A percentile compares a stretch with the other conserved stretches of the same genome.
phyloP scores from a whole-genome alignment of 2,329 filamentous ascomycete species.

The Xylaria sp. region DNA sequence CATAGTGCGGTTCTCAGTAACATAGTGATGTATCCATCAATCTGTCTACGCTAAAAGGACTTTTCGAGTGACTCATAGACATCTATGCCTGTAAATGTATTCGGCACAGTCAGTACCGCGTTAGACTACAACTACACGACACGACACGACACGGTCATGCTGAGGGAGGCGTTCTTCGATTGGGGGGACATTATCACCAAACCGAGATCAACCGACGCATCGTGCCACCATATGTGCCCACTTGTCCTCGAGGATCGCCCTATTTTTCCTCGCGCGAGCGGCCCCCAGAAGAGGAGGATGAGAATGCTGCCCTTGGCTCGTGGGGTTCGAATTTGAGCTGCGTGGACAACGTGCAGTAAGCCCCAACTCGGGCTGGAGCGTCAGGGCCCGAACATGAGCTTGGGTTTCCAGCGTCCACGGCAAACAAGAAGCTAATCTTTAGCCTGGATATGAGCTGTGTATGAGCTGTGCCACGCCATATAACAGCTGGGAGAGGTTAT shows the following conservation, averaged over 20 bases:
- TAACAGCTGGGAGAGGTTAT: background rate
- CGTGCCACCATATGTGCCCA: slow-evolving; percentile 35
- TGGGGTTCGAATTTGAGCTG: slow-evolving; percentile 40
- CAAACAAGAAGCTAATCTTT: background rate
- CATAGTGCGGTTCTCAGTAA: too few relatives aligned
- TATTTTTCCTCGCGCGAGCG: slow-evolving; percentile 24
- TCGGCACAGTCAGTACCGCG: background rate
- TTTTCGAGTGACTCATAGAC: background rate
- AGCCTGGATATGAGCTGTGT: background rate
- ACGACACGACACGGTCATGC: slow-evolving; percentile 10
- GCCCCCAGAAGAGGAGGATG: slow-evolving; percentile 34
- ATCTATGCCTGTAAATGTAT: background rate
- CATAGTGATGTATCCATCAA: too few relatives aligned
- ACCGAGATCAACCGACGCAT: slow-evolving; percentile 26
- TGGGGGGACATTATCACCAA: slow-evolving; percentile 36
- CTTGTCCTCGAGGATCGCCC: slow-evolving; percentile 40
- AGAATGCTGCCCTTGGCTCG: slow-evolving; percentile 29
- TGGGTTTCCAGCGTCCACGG: slow-evolving; percentile 12
- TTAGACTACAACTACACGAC: slow-evolving; percentile 1
- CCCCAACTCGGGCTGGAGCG: slow-evolving; percentile 24
- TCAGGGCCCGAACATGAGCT: slow-evolving; percentile 22
- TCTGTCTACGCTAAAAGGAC: too few relatives aligned
- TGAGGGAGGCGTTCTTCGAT: slow-evolving; percentile 23
- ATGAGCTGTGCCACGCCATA: slow-evolving; percentile 14
- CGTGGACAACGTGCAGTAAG: slow-evolving; percentile 23